These are phyloP conservation scores for Dimargaris verticillata DNA, from an alignment of 192 early-diverging fungal genomes.

Conservation along the genomic window DNA sequence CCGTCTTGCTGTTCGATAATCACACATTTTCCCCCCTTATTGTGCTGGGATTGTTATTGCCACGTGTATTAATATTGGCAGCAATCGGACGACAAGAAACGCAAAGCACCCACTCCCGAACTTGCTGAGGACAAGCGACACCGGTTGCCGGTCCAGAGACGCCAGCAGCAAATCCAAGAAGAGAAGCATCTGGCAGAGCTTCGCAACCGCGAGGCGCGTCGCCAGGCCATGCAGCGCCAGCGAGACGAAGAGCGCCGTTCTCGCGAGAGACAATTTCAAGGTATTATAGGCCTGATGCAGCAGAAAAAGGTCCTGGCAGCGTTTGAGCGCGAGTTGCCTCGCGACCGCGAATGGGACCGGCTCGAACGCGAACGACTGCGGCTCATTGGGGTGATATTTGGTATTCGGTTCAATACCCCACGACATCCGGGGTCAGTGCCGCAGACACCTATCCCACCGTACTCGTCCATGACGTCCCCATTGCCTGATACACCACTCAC, in stretches of 20 bases:
- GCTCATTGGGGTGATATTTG: background rate
- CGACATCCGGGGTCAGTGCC: background rate
- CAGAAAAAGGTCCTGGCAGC: background rate
- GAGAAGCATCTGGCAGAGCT: background rate
- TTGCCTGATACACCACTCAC: background rate
- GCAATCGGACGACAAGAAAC: too few species aligned
- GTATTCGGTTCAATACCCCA: background rate
- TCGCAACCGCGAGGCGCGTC: background rate
- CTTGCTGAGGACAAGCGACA: background rate
- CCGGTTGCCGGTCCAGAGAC: slow-evolving; percentile 1
- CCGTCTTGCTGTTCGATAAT: too few species aligned
- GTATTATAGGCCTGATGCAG: background rate
- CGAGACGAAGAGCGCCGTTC: background rate
- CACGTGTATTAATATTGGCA: too few species aligned
- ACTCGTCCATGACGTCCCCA: background rate
- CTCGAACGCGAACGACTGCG: background rate
- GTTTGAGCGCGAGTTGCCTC: background rate
- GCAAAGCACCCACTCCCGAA: too few species aligned
- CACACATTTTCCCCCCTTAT: too few species aligned
- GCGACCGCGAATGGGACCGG: slow-evolving; percentile 1
- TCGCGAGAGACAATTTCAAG: background rate
- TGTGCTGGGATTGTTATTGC: too few species aligned
- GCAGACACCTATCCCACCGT: background rate
- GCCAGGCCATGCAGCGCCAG: background rate
- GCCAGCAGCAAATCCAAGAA: slow-evolving; percentile 7